Base-by-base conservation (phyloP, 106 monocot species). In the Acorus gramineus region DNA sequence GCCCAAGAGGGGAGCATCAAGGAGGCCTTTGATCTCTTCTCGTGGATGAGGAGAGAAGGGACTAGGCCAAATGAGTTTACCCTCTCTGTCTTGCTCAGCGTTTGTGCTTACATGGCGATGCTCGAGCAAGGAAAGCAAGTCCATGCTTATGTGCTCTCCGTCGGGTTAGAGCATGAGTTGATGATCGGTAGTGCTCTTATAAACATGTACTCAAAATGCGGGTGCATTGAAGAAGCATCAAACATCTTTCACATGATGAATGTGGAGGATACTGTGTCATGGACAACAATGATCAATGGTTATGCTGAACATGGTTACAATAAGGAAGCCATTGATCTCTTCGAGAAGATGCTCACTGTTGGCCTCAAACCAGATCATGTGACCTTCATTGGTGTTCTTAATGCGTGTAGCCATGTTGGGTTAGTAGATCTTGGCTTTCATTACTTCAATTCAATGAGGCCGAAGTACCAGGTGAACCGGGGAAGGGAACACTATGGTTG, bases 201-300 rank as follows among this genome's bases (percentile, higher is more conserved):
- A 13, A 77, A 73, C 57, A 80, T 94, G 93, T 94, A 94, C 74
- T 77, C 78, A 10, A 89, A 86, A 57, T 84, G 86, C 55, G 93
- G 93, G 0, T 73, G 60, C 52, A 61, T 94, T 2, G 47, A 55
- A 5, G 89, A 86, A 7, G 93, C 93, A 4, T 13, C 54, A 6
- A 4, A 11, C 4, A 61, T 78, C 0, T 94, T 90, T 44, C 44
- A 60, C 14, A 46, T 52, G 5, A 60, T 72, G 55, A 44, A 49
- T 5, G 46, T 46, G 3, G 55, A 52, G 3, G 76, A 81, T 51
- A 68, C 82, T 12, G 72, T 94, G 2, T 89, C 89, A 0, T 94
- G 89, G 89, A 94, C 93, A 7, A 79, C 93, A 5, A 83, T 94
- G 93, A 86, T 94, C 61, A 78, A 60, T 44, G 89, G 93, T 3